Evolutionary conservation across 2,329 filamentous ascomycete genomes (phyloP), one percentile per base, ranked within the genome.

Genomic region (Grosmannia penicillata): DNA sequence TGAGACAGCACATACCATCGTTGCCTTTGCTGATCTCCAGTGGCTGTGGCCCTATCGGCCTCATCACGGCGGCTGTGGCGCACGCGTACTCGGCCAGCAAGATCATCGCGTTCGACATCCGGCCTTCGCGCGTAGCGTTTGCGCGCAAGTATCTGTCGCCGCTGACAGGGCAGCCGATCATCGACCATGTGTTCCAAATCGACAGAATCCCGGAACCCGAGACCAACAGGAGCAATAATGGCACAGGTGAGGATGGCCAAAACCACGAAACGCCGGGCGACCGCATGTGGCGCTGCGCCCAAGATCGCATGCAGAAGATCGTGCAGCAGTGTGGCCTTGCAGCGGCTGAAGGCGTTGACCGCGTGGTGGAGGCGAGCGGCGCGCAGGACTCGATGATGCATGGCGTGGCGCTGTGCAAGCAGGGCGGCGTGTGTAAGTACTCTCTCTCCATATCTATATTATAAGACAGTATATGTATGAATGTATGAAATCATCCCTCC

Each of bases 21-120:
- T 15, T 15, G 4, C n/a, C n/a, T 29, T 5, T 28, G 6, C 29
- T 31, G 8, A 19, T 15, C 14, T 21, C 14, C 22, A 37, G 39
- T 17, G 85, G 85, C 30, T 84, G 83, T 4, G 85, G 85, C 0
- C 84, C 85, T 3, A 82, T 96, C 3, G 89, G 89, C 4, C 66
- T 95, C 27, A 68, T 95, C 26, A 93, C 84, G 61, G 82, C 81
- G 27, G 84, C 85, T 6, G 86, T 94, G 2, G 83, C 85, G 8
- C 75, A 71, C 48, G 78, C 83, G 0, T 91, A 83, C 49, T 87
- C 87, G 13, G 87, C 87, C 1, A 70, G 69, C 41, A 87, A 78
- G 56, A 70, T 95, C 17, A 76, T 93, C n/a, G 75, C 72, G 6
- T 85, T 93, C 36, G 89, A 96, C 62, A 89, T 96, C 51, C 77